phyloP scores from a whole-genome alignment of 352 stramenopile species.

The Globisporangium nodosum region DNA sequence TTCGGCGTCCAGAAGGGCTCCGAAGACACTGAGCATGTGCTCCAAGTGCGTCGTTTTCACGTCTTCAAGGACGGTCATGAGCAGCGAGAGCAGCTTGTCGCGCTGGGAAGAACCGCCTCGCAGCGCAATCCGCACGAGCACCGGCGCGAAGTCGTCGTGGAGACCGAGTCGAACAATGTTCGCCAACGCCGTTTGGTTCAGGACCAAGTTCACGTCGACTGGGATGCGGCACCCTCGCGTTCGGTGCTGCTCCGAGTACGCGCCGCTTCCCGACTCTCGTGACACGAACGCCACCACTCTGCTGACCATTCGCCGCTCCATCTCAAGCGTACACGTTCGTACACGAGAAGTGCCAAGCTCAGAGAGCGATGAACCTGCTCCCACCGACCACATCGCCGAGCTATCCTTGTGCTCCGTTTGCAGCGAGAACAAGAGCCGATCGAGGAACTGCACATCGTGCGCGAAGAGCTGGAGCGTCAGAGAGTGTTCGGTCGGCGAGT shows the following conservation, averaged over 20 bases:
- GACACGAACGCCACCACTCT: slow-evolving; percentile 1
- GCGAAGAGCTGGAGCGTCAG: slow-evolving; percentile 17
- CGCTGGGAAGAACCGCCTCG: slow-evolving; percentile 15
- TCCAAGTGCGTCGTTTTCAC: slow-evolving; percentile 44
- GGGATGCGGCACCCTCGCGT: slow-evolving; percentile 1
- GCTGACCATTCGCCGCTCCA: slow-evolving; percentile 17
- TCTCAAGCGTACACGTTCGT: slow-evolving; percentile 19
- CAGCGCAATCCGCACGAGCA: slow-evolving; percentile 15
- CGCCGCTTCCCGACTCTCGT: not conserved
- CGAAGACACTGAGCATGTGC: slow-evolving; percentile 37
- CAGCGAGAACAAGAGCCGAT: slow-evolving; percentile 44
- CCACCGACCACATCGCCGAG: not conserved
- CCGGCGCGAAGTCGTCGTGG: slow-evolving; percentile 20
- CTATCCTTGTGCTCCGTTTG: slow-evolving; percentile 15
- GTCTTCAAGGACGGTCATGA: slow-evolving; percentile 62
- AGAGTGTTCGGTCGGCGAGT: not conserved
- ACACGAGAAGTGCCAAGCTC: not conserved
- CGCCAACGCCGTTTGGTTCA: slow-evolving; percentile 39
- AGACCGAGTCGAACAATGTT: slow-evolving; percentile 38
- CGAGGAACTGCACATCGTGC: slow-evolving; percentile 36
- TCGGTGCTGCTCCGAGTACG: not conserved
- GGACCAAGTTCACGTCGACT: slow-evolving; percentile 32
- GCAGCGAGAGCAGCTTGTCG: slow-evolving; percentile 42
- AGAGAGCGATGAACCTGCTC: not conserved
- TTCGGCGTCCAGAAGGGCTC: slow-evolving; percentile 27